Base-by-base conservation (phyloP, 805 yeast species). In the Candida endomychidarum region DNA sequence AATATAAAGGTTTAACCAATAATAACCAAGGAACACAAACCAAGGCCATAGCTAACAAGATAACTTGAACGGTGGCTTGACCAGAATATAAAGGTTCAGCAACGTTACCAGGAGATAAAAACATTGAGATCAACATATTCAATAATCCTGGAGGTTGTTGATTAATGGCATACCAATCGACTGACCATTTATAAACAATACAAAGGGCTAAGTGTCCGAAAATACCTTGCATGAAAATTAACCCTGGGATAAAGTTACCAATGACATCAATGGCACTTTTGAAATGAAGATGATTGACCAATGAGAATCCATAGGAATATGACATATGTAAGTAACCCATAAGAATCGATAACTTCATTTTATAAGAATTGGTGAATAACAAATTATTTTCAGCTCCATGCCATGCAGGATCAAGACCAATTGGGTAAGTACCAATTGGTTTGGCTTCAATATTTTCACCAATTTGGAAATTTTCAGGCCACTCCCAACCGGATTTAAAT, bases 321-420 rank as follows among this genome's bases (percentile, higher is more conserved):
- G 90, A 68, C 99, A 93, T 93, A 67, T 93, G 99, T 34, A 77
- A 64, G 64, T 83, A 91, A 3, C 99, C 99, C 90, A 93, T 84
- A 50, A 93, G 72, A 42, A 93, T 83, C 2, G 98, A 89, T 46
- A 93, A 72, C 63, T 93, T 93, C 99, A 93, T 93, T 73, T 93
- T 93, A 70, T 87, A 93, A 2, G 98, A 90, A 69, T 93, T 93
- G 37, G 96, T 78, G 66, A 93, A 93, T 43, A 95, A 65, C 53
- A 93, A 73, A 37, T 83, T 81, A 67, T 93, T 93, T 52, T 93
- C 99, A 28, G 98, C 77, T 12, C 97, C 96, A 63, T 93, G 99
- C 99, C 99, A 93, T 8, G 83, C 86, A 48, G 83, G 86, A 65
- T 93, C 99, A 38, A 93, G 65, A 38, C 99, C 99, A 58, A 93